These are phyloP conservation scores for Pinus tabuliformis DNA, from an alignment of 75 land plant species.

Conservation along the genomic window DNA sequence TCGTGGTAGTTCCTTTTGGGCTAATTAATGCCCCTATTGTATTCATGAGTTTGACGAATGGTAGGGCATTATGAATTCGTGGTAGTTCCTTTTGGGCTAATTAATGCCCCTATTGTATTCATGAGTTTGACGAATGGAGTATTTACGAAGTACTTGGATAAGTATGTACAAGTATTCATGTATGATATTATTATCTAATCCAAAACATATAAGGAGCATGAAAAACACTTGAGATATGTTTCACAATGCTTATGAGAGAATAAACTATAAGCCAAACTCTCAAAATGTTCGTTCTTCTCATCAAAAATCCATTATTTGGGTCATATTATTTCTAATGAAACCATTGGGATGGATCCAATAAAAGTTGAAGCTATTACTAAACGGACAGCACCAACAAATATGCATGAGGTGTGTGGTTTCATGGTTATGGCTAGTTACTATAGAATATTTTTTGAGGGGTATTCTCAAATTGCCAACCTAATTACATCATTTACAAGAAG, in stretches of 20 bases:
- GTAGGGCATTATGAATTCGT: no score
- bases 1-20: slow-evolving; percentile 14
- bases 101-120: not conserved
- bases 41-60: not conserved
- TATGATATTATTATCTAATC: not conserved
- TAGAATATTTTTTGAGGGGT: slow-evolving; percentile 2
- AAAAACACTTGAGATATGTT: not conserved
- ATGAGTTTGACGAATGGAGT: not conserved
- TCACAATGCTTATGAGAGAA: slow-evolving; percentile 6
- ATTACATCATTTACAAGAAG: not conserved
- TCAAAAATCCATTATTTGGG: slow-evolving; percentile 8
- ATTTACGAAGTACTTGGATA: not conserved
- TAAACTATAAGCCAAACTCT: slow-evolving; percentile 5
- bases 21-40: not conserved
- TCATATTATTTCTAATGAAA: slow-evolving; percentile 3
- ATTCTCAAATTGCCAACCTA: slow-evolving; percentile 2
- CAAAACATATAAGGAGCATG: no score
- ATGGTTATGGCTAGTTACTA: slow-evolving; percentile 16
- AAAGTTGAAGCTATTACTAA: slow-evolving; percentile 5
- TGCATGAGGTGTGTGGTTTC: slow-evolving; percentile 7
- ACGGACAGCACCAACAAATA: not conserved
- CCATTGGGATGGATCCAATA: not conserved
- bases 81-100: slow-evolving; percentile 16
- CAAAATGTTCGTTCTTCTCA: slow-evolving; percentile 8
- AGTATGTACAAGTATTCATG: slow-evolving; percentile 10